Conservation (phyloP, 495 filamentous ascomycete species). For the Recurvomyces mirabilis region DNA sequence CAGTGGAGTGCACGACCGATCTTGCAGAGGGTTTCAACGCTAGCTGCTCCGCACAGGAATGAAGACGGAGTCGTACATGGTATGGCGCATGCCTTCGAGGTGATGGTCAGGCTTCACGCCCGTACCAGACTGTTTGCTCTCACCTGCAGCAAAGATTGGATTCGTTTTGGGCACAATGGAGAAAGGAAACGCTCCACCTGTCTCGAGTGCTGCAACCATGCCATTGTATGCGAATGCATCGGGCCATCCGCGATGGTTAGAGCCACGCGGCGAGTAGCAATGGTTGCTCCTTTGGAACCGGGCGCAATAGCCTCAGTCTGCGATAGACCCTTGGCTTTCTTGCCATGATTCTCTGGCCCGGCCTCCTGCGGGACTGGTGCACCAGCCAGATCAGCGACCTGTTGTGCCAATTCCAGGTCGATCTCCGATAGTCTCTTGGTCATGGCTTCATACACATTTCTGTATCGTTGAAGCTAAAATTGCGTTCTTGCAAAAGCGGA, state of each 20-base stretch:
- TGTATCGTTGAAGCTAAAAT: slow-evolving; percentile 82
- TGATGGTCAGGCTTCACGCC: slow-evolving; percentile 66
- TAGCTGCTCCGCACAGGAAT: slow-evolving; percentile 62
- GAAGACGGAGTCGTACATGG: slow-evolving; percentile 76
- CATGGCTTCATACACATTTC: slow-evolving; percentile 76
- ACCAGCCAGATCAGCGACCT: slow-evolving; percentile 59
- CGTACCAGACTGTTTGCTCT: slow-evolving; percentile 34
- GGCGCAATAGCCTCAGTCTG: slow-evolving; percentile 55
- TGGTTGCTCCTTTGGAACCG: slow-evolving; percentile 41
- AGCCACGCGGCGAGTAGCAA: slow-evolving; percentile 60
- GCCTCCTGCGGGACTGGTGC: slow-evolving; percentile 45
- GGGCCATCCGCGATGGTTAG: slow-evolving; percentile 74
- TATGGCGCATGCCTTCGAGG: slow-evolving; percentile 70
- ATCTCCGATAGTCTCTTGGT: slow-evolving; percentile 59
- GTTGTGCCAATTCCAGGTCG: slow-evolving; percentile 58
- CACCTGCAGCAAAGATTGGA: slow-evolving; percentile 48
- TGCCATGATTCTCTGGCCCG: slow-evolving; percentile 50
- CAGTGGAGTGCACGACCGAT: slow-evolving; percentile 73
- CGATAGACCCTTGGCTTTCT: slow-evolving; percentile 51
- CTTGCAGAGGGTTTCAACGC: slow-evolving; percentile 47
- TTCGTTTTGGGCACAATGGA: slow-evolving; percentile 55
- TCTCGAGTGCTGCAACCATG: slow-evolving; percentile 49
- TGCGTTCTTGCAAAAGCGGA: slow-evolving; percentile 69
- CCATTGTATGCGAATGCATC: slow-evolving; percentile 53
- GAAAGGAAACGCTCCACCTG: slow-evolving; percentile 55